Evolutionary conservation across 2,329 filamentous ascomycete species (phyloP), one percentile per base, ranked within the genome.

Genomic region (Botrytis deweyae): DNA sequence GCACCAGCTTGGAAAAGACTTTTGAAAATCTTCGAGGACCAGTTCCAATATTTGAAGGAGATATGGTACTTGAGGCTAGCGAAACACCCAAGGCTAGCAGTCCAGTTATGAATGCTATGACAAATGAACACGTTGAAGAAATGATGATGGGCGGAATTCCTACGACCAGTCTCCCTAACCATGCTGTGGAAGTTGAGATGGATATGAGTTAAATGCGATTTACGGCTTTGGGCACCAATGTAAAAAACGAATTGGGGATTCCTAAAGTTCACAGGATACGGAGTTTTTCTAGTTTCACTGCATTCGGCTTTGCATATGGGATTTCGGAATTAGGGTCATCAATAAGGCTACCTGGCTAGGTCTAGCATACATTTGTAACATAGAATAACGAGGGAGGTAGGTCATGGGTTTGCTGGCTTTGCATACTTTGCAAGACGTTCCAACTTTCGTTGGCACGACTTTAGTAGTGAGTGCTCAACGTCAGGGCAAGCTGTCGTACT

Each of bases 31-130:
- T 91, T 67, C 88, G 87, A 79, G 83, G 82, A 64, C 86, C 85
- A 7, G 87, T 88, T 62, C 89, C 89, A 6, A 79, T 83, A 16
- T 91, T 91, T 76, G 89, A 91, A 70, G 86, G 88, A 12, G 81
- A 82, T 25, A 81, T 86, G 72, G 85, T 85, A 16, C 84, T 90
- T 67, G 86, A 87, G 14, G 83, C 85, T 18, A 84, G 76, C 25
- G 75, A 84, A 76, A 85, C 85, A 8, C 84, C 87, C 42, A 81
- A 81, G 71, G 42, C 68, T 52, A 75, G 76, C 33, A 73, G 66
- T 58, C 64, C 68, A 63, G n/a, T 72, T 40, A 70, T 75, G 63
- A 65, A 74, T 61, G 72, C 74, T 36, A 74, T 75, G 67, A 52
- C 68, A 38, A 75, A 69, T 70, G 70, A 59, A 55, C 72, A 74